Conservation (phyloP, 2,329 filamentous ascomycete species). For the Clonostachys rhizophaga region DNA sequence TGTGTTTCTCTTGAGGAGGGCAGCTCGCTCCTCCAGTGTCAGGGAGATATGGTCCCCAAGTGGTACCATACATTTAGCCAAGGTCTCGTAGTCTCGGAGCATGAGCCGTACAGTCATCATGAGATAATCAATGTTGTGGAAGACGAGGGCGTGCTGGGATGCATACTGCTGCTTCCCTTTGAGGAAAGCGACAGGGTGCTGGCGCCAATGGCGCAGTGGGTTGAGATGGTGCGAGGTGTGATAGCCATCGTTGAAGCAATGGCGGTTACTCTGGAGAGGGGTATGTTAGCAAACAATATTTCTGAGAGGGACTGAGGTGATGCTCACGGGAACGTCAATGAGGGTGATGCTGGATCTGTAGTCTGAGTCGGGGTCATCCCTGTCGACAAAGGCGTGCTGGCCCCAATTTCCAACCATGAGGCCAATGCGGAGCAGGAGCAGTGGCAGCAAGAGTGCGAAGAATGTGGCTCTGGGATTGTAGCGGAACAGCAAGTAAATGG, state of each 20-base stretch:
- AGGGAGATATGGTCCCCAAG: slow-evolving; percentile 66
- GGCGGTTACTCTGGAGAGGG: slow-evolving; percentile 63
- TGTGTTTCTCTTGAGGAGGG: slow-evolving; percentile 62
- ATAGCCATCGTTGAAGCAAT: slow-evolving; percentile 80
- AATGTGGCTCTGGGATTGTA: slow-evolving; percentile 51
- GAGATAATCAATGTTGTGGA: slow-evolving; percentile 77
- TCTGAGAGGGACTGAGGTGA: neutral
- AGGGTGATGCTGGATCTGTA: slow-evolving; percentile 76
- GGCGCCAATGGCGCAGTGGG: slow-evolving; percentile 74
- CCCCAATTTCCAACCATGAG: slow-evolving; percentile 84
- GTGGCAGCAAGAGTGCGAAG: slow-evolving; percentile 63
- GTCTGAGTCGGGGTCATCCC: slow-evolving; percentile 70
- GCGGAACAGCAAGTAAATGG: slow-evolving; percentile 26
- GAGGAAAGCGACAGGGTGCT: slow-evolving; percentile 71
- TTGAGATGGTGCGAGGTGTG: slow-evolving; percentile 80
- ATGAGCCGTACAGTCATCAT: slow-evolving; percentile 68
- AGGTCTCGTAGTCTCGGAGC: slow-evolving; percentile 64
- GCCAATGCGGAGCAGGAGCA: slow-evolving; percentile 61
- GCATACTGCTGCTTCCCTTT: slow-evolving; percentile 64
- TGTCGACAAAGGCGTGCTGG: slow-evolving; percentile 77
- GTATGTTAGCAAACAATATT: neutral
- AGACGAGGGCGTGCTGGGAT: slow-evolving; percentile 65
- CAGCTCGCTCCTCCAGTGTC: slow-evolving; percentile 57
- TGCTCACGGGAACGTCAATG: slow-evolving; percentile 71
- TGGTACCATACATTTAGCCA: slow-evolving; percentile 68